A percentile compares a stretch with the other conserved stretches of the same genome.
Conservation (phyloP, 805 yeast species). For the Kuraishia ogatae region DNA sequence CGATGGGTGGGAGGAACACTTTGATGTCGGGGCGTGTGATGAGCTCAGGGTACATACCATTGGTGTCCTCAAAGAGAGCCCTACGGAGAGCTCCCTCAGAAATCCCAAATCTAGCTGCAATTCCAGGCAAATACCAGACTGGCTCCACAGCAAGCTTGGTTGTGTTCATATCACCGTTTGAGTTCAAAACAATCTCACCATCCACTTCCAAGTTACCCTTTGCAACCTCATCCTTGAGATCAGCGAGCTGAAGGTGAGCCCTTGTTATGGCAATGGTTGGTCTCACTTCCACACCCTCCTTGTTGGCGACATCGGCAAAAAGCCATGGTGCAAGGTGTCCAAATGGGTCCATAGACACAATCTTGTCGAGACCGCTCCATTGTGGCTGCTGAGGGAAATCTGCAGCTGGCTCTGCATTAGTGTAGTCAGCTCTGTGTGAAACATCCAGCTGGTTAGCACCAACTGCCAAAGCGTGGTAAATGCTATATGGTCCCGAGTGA, state of each 20-base stretch:
- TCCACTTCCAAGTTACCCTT: conserved; percentile 47
- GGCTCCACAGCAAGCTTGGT: conserved; percentile 64
- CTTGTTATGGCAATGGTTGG: conserved; percentile 63
- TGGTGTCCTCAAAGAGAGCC: conserved; percentile 58
- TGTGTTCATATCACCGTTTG: conserved; percentile 51
- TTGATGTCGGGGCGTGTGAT: conserved; percentile 61
- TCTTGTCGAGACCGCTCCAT: conserved; percentile 48
- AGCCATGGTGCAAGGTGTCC: conserved; percentile 62
- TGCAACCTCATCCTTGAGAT: conserved; percentile 46
- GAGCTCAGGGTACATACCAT: conserved; percentile 64
- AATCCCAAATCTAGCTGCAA: conserved; percentile 53
- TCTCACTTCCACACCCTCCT: conserved; percentile 45
- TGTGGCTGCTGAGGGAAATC: conserved; percentile 43
- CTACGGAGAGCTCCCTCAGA: conserved; percentile 48
- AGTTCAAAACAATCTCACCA: conserved; percentile 51
- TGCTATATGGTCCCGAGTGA: conserved; percentile 53
- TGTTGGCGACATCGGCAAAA: conserved; percentile 32
- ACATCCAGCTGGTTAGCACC: conserved; percentile 50
- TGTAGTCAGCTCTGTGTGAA: conserved; percentile 47
- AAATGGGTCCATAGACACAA: conserved; percentile 58
- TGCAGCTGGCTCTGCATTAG: conserved; percentile 57
- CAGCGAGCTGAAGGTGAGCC: conserved; percentile 54
- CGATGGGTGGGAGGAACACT: conserved; percentile 61
- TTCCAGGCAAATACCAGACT: conserved; percentile 65
- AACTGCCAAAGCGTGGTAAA: conserved; percentile 58